Evolutionary conservation across 2,329 filamentous ascomycete species (phyloP).

Genomic region (Nothophaeocryptopus gaeumannii): DNA sequence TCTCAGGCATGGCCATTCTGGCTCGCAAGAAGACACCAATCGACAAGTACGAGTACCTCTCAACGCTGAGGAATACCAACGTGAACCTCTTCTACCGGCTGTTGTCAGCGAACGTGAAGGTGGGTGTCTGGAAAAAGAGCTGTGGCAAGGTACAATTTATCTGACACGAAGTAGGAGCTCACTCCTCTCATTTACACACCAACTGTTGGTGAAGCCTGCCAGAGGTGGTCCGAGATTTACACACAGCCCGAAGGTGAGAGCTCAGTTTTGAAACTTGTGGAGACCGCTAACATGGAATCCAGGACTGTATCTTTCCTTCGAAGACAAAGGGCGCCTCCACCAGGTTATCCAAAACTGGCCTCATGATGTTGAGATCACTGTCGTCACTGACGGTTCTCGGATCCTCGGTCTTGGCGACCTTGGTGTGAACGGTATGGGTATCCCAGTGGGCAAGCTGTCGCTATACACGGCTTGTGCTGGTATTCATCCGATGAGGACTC

Average conservation of each 20-base stretch:
- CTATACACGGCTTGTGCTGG: constrained; percentile 95
- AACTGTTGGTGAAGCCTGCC: constrained; percentile 91
- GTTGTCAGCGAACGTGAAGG: constrained; percentile 69
- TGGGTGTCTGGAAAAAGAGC: constrained; percentile 23
- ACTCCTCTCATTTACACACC: constrained; percentile 86
- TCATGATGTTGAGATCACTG: constrained; percentile 89
- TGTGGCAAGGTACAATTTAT: not conserved
- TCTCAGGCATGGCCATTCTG: constrained; percentile 69
- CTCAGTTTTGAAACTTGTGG: not conserved
- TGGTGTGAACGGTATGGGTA: constrained; percentile 95
- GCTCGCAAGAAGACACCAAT: constrained; percentile 65
- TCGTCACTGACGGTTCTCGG: constrained; percentile 92
- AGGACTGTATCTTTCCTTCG: constrained; percentile 89
- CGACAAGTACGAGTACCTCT: constrained; percentile 83
- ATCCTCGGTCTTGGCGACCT: constrained; percentile 91
- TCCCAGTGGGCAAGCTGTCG: constrained; percentile 93
- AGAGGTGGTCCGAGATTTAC: constrained; percentile 94
- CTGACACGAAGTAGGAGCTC: constrained; percentile 55
- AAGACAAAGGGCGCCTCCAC: constrained; percentile 85
- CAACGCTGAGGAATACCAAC: constrained; percentile 70
- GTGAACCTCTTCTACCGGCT: constrained; percentile 80
- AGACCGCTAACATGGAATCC: constrained; percentile 3
- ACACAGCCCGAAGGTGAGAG: constrained; percentile 78
- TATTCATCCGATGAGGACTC: constrained; percentile 73
- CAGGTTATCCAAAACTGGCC: constrained; percentile 93